These are phyloP conservation scores for Aspergillus pseudotamarii DNA, from an alignment of 2,329 filamentous ascomycete genomes.

Conservation along the genomic window DNA sequence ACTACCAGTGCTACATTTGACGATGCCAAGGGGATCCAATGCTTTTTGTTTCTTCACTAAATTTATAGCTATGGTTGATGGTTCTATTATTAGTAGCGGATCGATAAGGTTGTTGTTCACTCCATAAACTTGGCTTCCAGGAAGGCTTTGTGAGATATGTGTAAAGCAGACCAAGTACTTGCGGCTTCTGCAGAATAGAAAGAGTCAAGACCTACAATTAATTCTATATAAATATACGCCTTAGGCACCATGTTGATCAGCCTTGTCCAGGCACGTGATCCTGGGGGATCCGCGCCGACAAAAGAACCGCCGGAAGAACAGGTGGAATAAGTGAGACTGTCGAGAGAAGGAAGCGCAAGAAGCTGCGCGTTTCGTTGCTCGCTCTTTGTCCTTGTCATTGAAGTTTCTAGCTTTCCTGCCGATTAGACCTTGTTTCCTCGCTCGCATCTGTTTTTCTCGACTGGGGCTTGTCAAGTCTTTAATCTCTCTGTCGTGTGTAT, in stretches of 20 bases:
- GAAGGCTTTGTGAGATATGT: too few relatives aligned
- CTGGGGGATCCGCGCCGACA: conserved; percentile 10
- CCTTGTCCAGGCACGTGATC: conserved; percentile 19
- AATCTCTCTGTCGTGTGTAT: conserved; percentile 2
- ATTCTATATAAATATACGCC: neutral
- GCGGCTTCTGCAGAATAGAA: neutral
- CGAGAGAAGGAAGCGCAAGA: conserved; percentile 39
- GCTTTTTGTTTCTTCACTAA: neutral
- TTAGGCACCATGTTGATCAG: conserved; percentile 9
- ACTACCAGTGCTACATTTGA: neutral
- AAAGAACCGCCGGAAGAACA: conserved; percentile 14
- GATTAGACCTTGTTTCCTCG: neutral
- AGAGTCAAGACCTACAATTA: neutral
- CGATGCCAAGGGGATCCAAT: neutral
- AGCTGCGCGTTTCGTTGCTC: conserved; percentile 65
- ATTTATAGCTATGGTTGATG: neutral
- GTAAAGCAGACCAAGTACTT: neutral
- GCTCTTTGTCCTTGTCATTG: conserved; percentile 60
- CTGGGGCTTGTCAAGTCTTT: neutral
- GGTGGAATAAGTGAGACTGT: conserved; percentile 4
- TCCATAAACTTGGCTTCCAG: neutral
- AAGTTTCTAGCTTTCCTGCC: neutral
- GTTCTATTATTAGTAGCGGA: conserved; percentile 1
- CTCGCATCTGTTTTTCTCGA: neutral
- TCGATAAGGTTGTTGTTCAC: neutral